Conservation (phyloP, 208 protist species). For the Leishmania turanica region DNA sequence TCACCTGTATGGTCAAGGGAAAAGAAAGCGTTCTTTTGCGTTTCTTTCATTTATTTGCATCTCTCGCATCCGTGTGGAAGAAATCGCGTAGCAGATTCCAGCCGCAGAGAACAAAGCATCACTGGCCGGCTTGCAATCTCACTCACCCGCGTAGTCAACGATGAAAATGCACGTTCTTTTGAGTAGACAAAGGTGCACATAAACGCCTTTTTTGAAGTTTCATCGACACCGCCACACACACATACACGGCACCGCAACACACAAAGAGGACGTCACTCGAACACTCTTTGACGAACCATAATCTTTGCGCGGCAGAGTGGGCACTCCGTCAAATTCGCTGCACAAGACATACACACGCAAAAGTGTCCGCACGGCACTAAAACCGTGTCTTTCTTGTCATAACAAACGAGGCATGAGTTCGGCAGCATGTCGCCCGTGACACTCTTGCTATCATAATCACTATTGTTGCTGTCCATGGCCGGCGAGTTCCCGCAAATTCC, state of each 20-base stretch:
- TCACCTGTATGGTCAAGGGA: background rate
- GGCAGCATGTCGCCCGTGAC: conserved; percentile 17
- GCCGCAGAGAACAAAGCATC: background rate
- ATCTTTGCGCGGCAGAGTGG: conserved; percentile 54
- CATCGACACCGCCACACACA: background rate
- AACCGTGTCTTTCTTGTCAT: conserved; percentile 42
- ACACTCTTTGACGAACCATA: conserved; percentile 48
- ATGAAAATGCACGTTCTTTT: background rate
- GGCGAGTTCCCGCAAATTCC: background rate
- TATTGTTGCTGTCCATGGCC: background rate
- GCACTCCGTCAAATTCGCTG: conserved; percentile 49
- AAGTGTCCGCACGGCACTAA: conserved; percentile 65
- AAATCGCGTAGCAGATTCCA: background rate
- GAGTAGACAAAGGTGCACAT: background rate
- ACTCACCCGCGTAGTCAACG: background rate
- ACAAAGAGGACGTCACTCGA: conserved; percentile 1
- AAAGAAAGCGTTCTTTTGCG: background rate
- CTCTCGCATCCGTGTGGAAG: background rate
- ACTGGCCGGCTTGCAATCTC: background rate
- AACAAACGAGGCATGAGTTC: conserved; percentile 49
- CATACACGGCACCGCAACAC: background rate
- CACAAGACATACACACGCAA: conserved; percentile 52
- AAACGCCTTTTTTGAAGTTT: too few relatives aligned
- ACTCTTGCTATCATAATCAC: conserved; percentile 9
- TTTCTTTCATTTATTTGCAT: background rate